Conservation (phyloP, 179 eudicot species). For the Corrigiola litoralis region DNA sequence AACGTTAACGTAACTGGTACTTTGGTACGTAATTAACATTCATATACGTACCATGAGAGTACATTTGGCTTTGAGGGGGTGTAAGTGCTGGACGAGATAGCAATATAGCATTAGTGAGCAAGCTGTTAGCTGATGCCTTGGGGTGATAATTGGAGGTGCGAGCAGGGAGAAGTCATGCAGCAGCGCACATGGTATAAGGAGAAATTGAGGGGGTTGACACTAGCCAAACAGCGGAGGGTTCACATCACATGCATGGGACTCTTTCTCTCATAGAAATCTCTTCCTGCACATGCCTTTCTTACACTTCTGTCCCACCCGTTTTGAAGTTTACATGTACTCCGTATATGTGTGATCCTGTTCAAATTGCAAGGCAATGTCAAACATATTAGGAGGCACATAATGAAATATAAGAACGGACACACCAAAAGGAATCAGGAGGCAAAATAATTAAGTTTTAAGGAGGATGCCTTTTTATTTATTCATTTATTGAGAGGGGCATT, state of each 20-base stretch:
- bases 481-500: too few species aligned
- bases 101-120: too few species aligned
- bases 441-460: too few species aligned
- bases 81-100: too few species aligned
- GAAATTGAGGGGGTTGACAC: conserved; percentile 17
- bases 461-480: too few species aligned
- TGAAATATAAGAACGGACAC: neutral
- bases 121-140: neutral
- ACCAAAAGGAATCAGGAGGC: neutral
- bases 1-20: too few species aligned
- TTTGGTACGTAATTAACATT: too few species aligned
- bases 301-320: conserved; percentile 23
- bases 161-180: neutral
- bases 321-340: neutral
- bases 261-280: conserved; percentile 10
- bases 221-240: conserved; percentile 1
- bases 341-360: neutral
- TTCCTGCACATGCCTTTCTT: conserved; percentile 24
- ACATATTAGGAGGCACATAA: too few species aligned
- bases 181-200: conserved; percentile 23
- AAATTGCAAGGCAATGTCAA: too few species aligned
- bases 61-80: too few species aligned
- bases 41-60: too few species aligned
- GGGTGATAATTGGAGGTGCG: neutral
- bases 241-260: conserved; percentile 19